Base-by-base conservation (phyloP, 176 grass and related monocot genomes). In the Cenchrus purpureus region DNA sequence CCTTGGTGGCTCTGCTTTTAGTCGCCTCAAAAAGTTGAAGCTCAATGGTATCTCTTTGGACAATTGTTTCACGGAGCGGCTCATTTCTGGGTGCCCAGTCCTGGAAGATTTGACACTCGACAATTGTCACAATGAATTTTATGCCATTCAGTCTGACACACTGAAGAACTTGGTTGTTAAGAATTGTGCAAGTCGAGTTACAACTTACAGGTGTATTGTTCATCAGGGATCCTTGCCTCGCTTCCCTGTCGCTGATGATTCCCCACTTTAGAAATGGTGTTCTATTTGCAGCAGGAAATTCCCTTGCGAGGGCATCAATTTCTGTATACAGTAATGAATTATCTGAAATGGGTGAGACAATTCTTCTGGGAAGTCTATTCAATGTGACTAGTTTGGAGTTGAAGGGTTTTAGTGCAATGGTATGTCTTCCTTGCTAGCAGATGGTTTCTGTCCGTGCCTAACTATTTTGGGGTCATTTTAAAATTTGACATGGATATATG, bases 381-480 rank as follows among this genome's bases (percentile, higher is more conserved):
- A 74, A 74, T 17, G 71, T 74, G 13, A 74, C 25, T 6, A 74
- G 71, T 12, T 79, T 79, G 46, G 12, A 52, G 10, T 32, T 65
- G 61, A 0, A 20, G 2, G 28, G 44, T 79, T 66, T 67, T 8
- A 2, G 17, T 31, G 25, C 22, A 34, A 80, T 13, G 28, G 77
- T 79, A 53, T 16, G 29, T 7, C 4, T 49, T 71, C 49, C 29
- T 79, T 32, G 46, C 28, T 46, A 48, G 12, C 12, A 53, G 10
- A 53, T 53, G 11, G 12, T 14, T 12, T 53, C 12, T 53, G 12
- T 53, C 14, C 12, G 1, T 55, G 25, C 25, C 25, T 25, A 17
- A 16, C 53, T 55, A 16, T 17, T 55, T 16, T 16, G 6, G 12
- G 12, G 12, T 14, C 51, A 53, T 53, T 53, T 53, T 1, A 53